Base-by-base conservation (phyloP, 164 flowering plant genomes). In the Vitis cinerea region DNA sequence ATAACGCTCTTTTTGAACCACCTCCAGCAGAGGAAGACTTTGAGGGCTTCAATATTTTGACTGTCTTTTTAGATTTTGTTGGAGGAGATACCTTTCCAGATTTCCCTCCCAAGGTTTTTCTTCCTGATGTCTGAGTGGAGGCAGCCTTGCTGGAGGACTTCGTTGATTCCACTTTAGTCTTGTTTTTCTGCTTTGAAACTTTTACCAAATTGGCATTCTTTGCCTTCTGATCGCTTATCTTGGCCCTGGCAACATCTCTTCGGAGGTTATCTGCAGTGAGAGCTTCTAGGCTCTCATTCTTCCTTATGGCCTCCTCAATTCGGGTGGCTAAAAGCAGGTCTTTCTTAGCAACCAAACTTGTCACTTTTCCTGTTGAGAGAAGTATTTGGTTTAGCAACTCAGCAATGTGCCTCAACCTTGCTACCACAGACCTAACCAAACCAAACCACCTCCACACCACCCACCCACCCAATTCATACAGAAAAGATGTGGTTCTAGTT, bases 271-370 rank as follows among this genome's bases (percentile, higher is more conserved):
- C 93, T 9, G 65, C 69, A 12, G 88, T 83, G 9, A 95, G 87
- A 68, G 94, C 82, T 73, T 95, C 99, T 80, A 93, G 83, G 83
- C 97, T 95, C 71, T 95, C 97, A 53, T 95, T 93, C 80, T 93
- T 91, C 79, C 71, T 79, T 15, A 93, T 83, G 60, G 97, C 99
- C 70, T 95, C 97, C 61, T 93, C 99, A 19, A 95, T 90, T 51
- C 87, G 82, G 14, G 72, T 73, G 12, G 98, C 98, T 77, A 95
- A 78, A 50, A 64, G 13, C 19, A 56, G 9, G 72, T 95, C 90
- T 73, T 78, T 95, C 83, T 79, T 91, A 0, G 93, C 84, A 65
- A 95, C 84, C 75, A 95, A 83, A 78, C 99, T 95, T 15, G 99
- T 95, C 61, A 95, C 95, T 83, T 90, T 93, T 54, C 99, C 99